Percentiles rank a stretch among this genome's conserved stretches.
These are phyloP conservation scores for Paramecium biaurelia DNA, from an alignment of 73 alveolate species.

Conservation along the genomic window DNA sequence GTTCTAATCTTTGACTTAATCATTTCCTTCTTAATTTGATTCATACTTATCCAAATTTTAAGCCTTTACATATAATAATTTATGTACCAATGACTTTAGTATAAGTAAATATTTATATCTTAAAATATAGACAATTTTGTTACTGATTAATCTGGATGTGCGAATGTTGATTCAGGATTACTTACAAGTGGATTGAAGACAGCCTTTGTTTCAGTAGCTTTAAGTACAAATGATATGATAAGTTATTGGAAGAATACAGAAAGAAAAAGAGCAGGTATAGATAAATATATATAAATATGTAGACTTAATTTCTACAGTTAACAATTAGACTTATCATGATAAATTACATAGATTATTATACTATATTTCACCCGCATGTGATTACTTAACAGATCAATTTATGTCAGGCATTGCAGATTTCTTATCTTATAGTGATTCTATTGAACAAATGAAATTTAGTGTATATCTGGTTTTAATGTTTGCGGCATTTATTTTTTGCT, in stretches of 20 bases:
- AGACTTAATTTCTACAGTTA: background rate
- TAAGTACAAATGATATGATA: slow-evolving; percentile 1
- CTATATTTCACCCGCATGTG: slow-evolving; percentile 54
- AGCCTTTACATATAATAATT: slow-evolving; percentile 44
- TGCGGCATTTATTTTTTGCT: slow-evolving; percentile 31
- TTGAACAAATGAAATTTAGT: slow-evolving; percentile 39
- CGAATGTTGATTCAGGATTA: slow-evolving; percentile 15
- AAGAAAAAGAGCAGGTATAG: background rate
- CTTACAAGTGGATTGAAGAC: slow-evolving; percentile 59
- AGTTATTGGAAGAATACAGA: background rate
- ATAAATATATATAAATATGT: background rate
- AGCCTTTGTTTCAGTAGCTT: slow-evolving; percentile 54
- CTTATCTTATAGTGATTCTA: background rate
- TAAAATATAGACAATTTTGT: background rate
- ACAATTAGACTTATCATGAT: background rate
- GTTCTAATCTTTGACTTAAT: slow-evolving; percentile 37
- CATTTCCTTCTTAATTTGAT: slow-evolving; percentile 47
- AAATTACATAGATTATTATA: slow-evolving; percentile 6
- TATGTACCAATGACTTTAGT: background rate
- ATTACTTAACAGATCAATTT: slow-evolving; percentile 1
- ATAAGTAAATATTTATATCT: background rate
- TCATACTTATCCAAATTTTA: background rate
- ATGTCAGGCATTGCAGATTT: slow-evolving; percentile 50
- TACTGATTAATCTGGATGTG: slow-evolving; percentile 33
- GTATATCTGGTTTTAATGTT: slow-evolving; percentile 47